phyloP scores from a whole-genome alignment of 352 stramenopile genomes.

The Phytophthora citricola region DNA sequence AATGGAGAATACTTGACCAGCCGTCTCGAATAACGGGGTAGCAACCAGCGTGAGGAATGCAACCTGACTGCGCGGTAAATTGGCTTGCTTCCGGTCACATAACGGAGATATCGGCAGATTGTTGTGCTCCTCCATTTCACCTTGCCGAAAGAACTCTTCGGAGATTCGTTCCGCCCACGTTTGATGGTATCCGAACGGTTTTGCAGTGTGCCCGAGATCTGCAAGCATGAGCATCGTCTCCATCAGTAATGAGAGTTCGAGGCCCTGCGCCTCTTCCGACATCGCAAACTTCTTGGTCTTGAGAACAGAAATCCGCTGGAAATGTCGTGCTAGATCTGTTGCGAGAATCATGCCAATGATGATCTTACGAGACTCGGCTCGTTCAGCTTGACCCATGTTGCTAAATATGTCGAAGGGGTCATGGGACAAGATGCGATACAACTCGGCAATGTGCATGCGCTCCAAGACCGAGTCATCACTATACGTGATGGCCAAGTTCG shows the following conservation, averaged over 20 bases:
- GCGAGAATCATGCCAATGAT: constrained; percentile 84
- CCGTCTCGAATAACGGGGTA: constrained; percentile 68
- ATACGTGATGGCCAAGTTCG: constrained; percentile 92
- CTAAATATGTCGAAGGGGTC: constrained; percentile 72
- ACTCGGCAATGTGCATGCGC: constrained; percentile 74
- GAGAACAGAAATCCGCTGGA: constrained; percentile 73
- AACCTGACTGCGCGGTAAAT: constrained; percentile 69
- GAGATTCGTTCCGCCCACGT: constrained; percentile 68
- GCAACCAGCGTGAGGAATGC: constrained; percentile 72
- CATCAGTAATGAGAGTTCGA: constrained; percentile 74
- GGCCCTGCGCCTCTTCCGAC: constrained; percentile 47
- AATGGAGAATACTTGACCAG: constrained; percentile 63
- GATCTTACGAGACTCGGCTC: constrained; percentile 61
- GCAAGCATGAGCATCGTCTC: constrained; percentile 78
- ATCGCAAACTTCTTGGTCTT: constrained; percentile 74
- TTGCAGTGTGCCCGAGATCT: constrained; percentile 70
- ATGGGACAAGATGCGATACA: constrained; percentile 69
- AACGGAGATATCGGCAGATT: constrained; percentile 62
- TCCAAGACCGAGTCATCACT: constrained; percentile 92
- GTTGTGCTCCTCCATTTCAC: constrained; percentile 64
- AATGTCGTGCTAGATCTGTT: constrained; percentile 79
- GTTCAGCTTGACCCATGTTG: constrained; percentile 42
- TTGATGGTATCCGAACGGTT: constrained; percentile 70
- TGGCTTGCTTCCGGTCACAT: constrained; percentile 65
- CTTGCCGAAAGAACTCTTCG: constrained; percentile 75